Percentiles rank a stretch among this genome's conserved stretches.
Conservation (phyloP, 2,329 filamentous ascomycete species). For the Neonectria magnoliae region DNA sequence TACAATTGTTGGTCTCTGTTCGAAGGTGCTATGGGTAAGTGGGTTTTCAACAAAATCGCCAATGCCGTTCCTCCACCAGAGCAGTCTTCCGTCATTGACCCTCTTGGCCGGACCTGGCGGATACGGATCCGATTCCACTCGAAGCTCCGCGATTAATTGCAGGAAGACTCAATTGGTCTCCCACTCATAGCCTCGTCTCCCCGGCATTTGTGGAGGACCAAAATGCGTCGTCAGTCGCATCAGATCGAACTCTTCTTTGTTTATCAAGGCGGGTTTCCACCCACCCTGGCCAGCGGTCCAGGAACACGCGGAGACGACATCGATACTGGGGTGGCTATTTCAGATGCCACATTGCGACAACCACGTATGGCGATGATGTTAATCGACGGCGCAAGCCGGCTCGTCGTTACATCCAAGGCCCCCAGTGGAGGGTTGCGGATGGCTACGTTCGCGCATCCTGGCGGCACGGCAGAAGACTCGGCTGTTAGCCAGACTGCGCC, state of each 20-base stretch:
- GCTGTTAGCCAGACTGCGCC: constrained; percentile 17
- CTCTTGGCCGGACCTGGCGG: not conserved
- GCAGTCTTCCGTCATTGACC: too few relatives aligned
- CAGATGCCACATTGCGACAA: constrained; percentile 17
- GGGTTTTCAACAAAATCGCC: not conserved
- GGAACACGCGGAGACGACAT: constrained; percentile 25
- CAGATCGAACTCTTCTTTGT: constrained; percentile 16
- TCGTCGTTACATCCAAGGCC: constrained; percentile 14
- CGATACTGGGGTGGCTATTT: constrained; percentile 14
- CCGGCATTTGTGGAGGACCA: constrained; percentile 13
- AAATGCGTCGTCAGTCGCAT: constrained; percentile 7
- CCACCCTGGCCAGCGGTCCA: constrained; percentile 11
- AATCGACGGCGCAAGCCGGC: constrained; percentile 8
- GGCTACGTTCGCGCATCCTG: constrained; percentile 14
- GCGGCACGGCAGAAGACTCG: constrained; percentile 22
- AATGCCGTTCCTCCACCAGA: not conserved
- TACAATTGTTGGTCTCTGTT: too few relatives aligned
- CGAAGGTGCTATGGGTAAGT: not conserved
- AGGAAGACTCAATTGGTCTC: constrained; percentile 3
- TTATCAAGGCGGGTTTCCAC: constrained; percentile 1
- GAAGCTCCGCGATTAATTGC: not conserved
- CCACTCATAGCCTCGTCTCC: not conserved
- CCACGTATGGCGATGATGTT: not conserved
- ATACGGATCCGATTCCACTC: not conserved
- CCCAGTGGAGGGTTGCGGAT: not conserved